Evolutionary conservation across 2,329 filamentous ascomycete genomes (phyloP), one percentile per base, ranked within the genome.

Genomic region (Aphanoascus verrucosus): DNA sequence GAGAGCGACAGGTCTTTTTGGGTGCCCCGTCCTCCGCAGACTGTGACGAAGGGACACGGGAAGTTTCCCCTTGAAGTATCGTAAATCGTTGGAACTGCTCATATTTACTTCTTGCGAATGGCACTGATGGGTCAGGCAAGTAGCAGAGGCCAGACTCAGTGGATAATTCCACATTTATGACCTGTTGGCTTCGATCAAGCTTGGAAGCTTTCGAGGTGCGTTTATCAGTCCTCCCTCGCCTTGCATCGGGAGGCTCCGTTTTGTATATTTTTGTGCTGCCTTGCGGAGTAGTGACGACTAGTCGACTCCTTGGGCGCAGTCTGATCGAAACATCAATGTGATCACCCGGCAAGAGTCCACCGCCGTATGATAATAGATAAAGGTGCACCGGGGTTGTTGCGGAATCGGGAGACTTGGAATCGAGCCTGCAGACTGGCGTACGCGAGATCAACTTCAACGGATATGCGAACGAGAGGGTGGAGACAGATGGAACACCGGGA

Each of bases 211-310:
- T 17, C 66, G 48, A 37, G 35, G 53, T 52, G 48, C 54, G 52
- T 53, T 59, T 78, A 72, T 35, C 71, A 70, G 52, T 74, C 72
- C 62, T 9, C 58, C 60, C 31, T 62, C 61, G 12, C 62, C 62
- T 52, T 63, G 64, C 49, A n/a, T 46, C 6, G 12, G 19, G 61
- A 19, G 62, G 59, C 14, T 46, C 79, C 68, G 88, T 86, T 66
- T 93, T 94, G 78, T 95, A 97, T 62, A 98, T 83, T 72, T 97
- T 98, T 56, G 93, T 97, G 70, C 89, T 88, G 50, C 91, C 91
- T 73, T 83, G 80, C 0, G 78, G 73, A 0, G 75, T 77, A n/a
- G 72, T 71, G 32, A 74, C 81, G 7, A 80, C 72, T 52, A 96
- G 78, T 56, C 82, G 83, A 3, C 88, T 84, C 1, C 73, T 70